These are phyloP conservation scores for Nakazawaea peltata DNA, from an alignment of 805 yeast species.

Conservation along the genomic window DNA sequence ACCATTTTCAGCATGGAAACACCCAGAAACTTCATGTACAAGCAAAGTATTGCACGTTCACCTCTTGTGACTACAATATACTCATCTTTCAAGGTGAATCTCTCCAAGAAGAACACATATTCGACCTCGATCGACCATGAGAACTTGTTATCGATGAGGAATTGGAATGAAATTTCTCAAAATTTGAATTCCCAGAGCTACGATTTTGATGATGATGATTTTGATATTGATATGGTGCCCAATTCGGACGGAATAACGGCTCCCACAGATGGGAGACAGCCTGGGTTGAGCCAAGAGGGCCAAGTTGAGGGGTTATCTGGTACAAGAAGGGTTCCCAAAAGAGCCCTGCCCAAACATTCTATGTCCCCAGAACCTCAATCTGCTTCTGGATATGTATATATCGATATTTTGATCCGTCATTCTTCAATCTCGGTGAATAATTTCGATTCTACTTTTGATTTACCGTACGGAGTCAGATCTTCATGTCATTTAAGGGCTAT, in stretches of 20 bases:
- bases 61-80: not conserved
- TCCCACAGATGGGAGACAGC: too few species aligned
- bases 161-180: slow-evolving; percentile 4
- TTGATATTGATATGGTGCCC: slow-evolving; percentile 4
- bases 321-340: too few species aligned
- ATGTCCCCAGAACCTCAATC: not conserved
- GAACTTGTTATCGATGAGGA: not conserved
- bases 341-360: not conserved
- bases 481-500: slow-evolving; percentile 5
- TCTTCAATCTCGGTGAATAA: slow-evolving; percentile 5
- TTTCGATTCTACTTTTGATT: not conserved
- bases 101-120: not conserved
- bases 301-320: too few species aligned
- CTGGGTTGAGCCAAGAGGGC: too few species aligned
- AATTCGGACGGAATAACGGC: too few species aligned
- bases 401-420: slow-evolving; percentile 5
- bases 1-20: too few species aligned
- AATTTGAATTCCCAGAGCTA: not conserved
- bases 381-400: not conserved
- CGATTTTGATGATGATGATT: slow-evolving; percentile 9
- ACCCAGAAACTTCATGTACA: too few species aligned
- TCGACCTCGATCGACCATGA: slow-evolving; percentile 5
- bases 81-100: not conserved
- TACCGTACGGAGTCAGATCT: slow-evolving; percentile 6
- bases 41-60: not conserved